A percentile compares a stretch with the other conserved stretches of the same genome.
Conservation (phyloP, 2,329 filamentous ascomycete genomes). For the Diaporthe destruens region DNA sequence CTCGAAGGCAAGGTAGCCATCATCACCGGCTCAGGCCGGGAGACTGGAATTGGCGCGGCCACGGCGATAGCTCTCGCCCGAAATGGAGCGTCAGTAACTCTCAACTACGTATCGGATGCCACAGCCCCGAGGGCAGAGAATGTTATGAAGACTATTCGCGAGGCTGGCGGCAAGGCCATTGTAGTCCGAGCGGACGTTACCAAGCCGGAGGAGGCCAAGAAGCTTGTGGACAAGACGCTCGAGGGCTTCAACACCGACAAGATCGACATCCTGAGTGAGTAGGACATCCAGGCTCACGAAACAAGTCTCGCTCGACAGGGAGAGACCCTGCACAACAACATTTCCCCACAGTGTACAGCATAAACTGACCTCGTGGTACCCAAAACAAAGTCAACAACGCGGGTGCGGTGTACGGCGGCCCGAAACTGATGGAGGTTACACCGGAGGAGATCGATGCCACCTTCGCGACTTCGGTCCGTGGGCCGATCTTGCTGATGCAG, state of each 20-base stretch:
- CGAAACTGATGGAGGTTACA: slow-evolving; percentile 44
- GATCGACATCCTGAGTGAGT: slow-evolving; percentile 57
- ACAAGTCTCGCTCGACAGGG: neutral
- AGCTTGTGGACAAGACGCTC: slow-evolving; percentile 53
- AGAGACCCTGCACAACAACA: neutral
- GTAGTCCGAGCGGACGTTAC: slow-evolving; percentile 52
- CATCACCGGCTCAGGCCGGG: slow-evolving; percentile 59
- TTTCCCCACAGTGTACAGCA: neutral
- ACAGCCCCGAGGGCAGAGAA: slow-evolving; percentile 48
- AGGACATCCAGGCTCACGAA: neutral
- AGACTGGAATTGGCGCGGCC: slow-evolving; percentile 59
- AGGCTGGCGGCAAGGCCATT: slow-evolving; percentile 49
- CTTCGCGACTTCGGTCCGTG: slow-evolving; percentile 52
- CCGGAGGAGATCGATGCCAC: slow-evolving; percentile 47
- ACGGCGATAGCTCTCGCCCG: slow-evolving; percentile 56
- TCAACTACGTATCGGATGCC: slow-evolving; percentile 56
- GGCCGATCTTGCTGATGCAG: slow-evolving; percentile 53
- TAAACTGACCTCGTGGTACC: neutral
- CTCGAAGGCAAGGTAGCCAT: slow-evolving; percentile 58
- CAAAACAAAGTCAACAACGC: slow-evolving; percentile 55
- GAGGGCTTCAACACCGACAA: slow-evolving; percentile 50
- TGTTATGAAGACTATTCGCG: slow-evolving; percentile 48
- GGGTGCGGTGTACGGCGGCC: slow-evolving; percentile 43
- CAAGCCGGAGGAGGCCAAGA: slow-evolving; percentile 49
- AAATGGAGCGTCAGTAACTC: slow-evolving; percentile 55